phyloP scores from a whole-genome alignment of 805 yeast species.

The Hanseniaspora lachancei region DNA sequence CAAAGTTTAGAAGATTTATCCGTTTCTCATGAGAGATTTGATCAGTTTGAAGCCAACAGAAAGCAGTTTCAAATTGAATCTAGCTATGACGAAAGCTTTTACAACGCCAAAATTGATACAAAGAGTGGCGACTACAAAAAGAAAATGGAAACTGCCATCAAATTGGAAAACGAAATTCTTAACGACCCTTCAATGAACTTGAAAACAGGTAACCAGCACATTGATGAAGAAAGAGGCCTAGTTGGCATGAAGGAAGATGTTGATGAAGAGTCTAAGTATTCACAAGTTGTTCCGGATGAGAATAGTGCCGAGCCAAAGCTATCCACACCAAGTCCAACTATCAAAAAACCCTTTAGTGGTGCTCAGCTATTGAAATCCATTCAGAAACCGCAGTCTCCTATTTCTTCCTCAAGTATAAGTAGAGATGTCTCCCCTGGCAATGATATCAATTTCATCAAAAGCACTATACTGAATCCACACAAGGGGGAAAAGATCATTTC shows the following conservation, averaged over 20 bases:
- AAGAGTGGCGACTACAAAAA: constrained; percentile 59
- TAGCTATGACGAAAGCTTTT: constrained; percentile 66
- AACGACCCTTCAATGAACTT: constrained; percentile 64
- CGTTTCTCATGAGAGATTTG: constrained; percentile 43
- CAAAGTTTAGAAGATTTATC: constrained; percentile 30
- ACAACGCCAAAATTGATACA: constrained; percentile 66
- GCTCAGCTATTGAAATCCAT: constrained; percentile 4
- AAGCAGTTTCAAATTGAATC: constrained; percentile 79
- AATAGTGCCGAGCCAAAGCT: not conserved
- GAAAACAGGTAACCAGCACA: constrained; percentile 54
- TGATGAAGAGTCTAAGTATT: constrained; percentile 92
- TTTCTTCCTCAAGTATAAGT: not conserved
- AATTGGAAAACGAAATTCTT: constrained; percentile 66
- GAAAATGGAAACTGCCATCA: constrained; percentile 58
- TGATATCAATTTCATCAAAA: not conserved
- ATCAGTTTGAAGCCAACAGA: constrained; percentile 87
- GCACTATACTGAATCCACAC: not conserved
- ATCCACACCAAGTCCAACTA: not conserved
- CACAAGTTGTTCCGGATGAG: constrained; percentile 46
- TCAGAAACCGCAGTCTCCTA: constrained; percentile 5
- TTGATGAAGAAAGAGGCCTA: constrained; percentile 85
- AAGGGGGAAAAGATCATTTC: constrained; percentile 1
- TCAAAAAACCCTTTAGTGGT: not conserved
- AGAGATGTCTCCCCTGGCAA: not conserved
- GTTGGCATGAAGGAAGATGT: constrained; percentile 34